Evolutionary conservation across 2,329 filamentous ascomycete species (phyloP), one percentile per base, ranked within the genome.

Genomic region (Chaetomiaceae sp.): DNA sequence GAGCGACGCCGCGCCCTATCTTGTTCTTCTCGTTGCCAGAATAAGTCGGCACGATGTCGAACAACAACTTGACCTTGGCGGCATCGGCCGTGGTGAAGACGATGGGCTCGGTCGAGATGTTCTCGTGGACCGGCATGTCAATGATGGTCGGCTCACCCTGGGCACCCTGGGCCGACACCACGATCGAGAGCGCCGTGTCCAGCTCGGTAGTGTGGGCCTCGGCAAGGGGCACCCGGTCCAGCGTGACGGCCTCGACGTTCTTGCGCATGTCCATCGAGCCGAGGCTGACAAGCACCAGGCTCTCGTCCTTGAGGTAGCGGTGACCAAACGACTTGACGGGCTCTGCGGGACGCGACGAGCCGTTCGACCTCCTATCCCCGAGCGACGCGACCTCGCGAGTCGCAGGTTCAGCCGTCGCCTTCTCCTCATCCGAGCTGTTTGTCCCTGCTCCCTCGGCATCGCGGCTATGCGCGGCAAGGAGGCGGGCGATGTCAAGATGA

Each of bases 301-400:
- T 87, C 59, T 95, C 84, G 42, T 94, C 81, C 15, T 82, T 94
- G 41, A 98, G 76, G 66, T 97, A 98, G 44, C 91, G 82, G 71
- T 98, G 93, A 46, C 93, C 93, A 65, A 97, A 98, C 1, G 88
- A 87, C 67, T 97, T 97, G 54, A 97, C 79, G 5, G 90, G 84
- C 53, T 96, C 88, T 2, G 82, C 71, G 6, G 75, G 68, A 41
- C 81, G 74, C 6, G 73, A 65, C 17, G 64, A 57, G 44, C 70
- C 62, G 58, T 76, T 69, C 39, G 79, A 83, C 27, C 71, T 73
- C 40, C 78, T 71, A 37, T 78, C 77, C 30, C 76, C 78, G 11
- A 83, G 74, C 0, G 84, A 88, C 0, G 79, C 79, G 7, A 66
- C 66, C 24, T 78, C 76, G 1, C 74, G 67, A 2, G 72, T 67